A percentile compares a stretch with the other conserved stretches of the same genome.
phyloP scores from a whole-genome alignment of 2,329 filamentous ascomycete species.

The Metarhizium robertsii region DNA sequence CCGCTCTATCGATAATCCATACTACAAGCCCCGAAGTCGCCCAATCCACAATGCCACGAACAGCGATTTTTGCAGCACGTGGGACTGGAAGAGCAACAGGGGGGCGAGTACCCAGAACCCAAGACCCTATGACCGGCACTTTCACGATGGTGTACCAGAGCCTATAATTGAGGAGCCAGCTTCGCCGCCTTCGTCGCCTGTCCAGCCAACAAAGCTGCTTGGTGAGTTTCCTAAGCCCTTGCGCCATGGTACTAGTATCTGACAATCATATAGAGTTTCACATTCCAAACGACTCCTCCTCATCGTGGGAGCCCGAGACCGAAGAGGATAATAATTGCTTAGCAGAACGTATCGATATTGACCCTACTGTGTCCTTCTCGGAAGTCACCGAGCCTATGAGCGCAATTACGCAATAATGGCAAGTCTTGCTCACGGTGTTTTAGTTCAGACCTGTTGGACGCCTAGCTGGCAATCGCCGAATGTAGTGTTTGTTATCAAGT shows the following conservation, averaged over 20 bases:
- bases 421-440: not conserved
- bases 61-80: not conserved
- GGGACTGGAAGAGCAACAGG: constrained; percentile 1
- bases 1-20: constrained; percentile 22
- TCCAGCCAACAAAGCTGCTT: constrained; percentile 16
- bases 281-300: not conserved
- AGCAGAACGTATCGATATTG: not conserved
- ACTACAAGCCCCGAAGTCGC: constrained; percentile 20
- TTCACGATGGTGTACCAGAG: constrained; percentile 15
- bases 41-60: constrained; percentile 7
- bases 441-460: not conserved
- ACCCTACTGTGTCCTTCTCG: not conserved
- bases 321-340: not conserved
- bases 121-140: not conserved
- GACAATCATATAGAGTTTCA: not conserved
- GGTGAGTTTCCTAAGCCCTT: constrained; percentile 14
- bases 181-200: constrained; percentile 16
- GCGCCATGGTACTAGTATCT: not conserved
- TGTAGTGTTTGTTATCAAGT: not conserved
- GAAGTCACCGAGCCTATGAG: not conserved
- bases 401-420: not conserved
- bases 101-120: not conserved
- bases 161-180: constrained; percentile 26
- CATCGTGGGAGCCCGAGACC: not conserved
- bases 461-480: not conserved